Evolutionary conservation across 2,329 filamentous ascomycete species (phyloP), one percentile per base, ranked within the genome.

Genomic region (Colletotrichum horii): DNA sequence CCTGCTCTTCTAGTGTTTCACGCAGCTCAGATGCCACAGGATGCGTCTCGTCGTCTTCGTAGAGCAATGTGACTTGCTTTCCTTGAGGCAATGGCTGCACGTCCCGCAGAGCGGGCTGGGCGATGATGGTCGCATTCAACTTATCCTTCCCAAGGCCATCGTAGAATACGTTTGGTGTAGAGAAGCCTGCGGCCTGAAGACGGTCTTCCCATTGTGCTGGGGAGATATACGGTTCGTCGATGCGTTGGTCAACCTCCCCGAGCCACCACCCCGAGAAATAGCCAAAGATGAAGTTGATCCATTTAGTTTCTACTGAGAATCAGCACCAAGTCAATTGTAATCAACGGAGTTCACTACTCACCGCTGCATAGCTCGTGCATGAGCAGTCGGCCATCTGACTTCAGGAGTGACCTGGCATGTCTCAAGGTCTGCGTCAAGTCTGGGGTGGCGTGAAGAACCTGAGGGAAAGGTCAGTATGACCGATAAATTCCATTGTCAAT

Each of bases 201-300:
- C 30, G 58, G 8, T 56, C 26, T 7, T 48, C 26, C 76, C 76
- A 77, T 6, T 65, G 24, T 1, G 38, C 12, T 0, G 66, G 58
- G 3, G 55, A 66, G 8, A 83, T 71, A n/a, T 78, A 81, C 4
- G 83, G 83, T 65, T 80, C 78, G 2, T 79, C 71, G 2, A 60
- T 6, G 4, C 83, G 79, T 4, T 70, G 76, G 16, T 84, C 82
- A 1, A 78, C 77, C 7, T 71, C 76, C 3, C 83, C 83, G 6
- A 75, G 72, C 72, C 72, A 75, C 72, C 72, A 75, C 4, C 80
- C 81, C 0, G 80, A 74, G 5, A 83, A 76, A 0, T 78, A 70
- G 1, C 83, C 83, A 22, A 82, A 78, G 34, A 83, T 79, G 70
- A 78, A 81, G 62, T 82, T 83, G 32, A 80, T 77, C 70, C 79